Base-by-base conservation (phyloP, 345 rosid genomes). In the Trapa bicornis region DNA sequence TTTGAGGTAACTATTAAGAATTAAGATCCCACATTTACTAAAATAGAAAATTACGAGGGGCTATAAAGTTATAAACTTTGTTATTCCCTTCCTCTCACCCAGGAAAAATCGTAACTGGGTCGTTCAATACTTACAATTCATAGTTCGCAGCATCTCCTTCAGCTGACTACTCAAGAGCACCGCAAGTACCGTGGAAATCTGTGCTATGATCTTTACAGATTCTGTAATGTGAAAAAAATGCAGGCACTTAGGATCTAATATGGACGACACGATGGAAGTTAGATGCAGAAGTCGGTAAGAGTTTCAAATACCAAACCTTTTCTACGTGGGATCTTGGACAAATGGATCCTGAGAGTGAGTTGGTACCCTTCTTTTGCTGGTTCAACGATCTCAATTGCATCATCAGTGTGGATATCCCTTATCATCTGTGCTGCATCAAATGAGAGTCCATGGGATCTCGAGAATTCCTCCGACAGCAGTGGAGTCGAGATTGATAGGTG, bases 361-460 rank as follows among this genome's bases (percentile, higher is more conserved):
- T 89, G 97, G 74, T 89, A 93, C 74, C 98, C 97, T 75, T 87
- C 79, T 74, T 73, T 68, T 66, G 93, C 76, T 32, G 96, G 96
- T 74, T 89, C 86, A 66, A 89, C 77, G 67, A 93, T 83, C 72
- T 85, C 90, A 61, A 84, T 79, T 54, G 81, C 85, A 76, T 82
- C 83, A 39, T 82, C 83, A 39, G 78, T 70, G 53, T 75, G 78
- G 63, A 83, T 76, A 61, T 81, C 75, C 79, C 80, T 79, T 32
- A 88, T 70, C 77, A 71, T 77, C 62, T 84, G 73, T 42, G 42
- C 58, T 14, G 84, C 76, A 72, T 76, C 71, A 4, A 62, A 67
- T 58, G 93, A 84, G 74, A 84, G 74, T 37, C 86, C 84, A 39
- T 65, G 29, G 35, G 83, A 64, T 1, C 35, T 73, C 61, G 76